A percentile compares a stretch with the other conserved stretches of the same genome.
Evolutionary conservation across 208 protist genomes (phyloP).

Genomic region (Acanthamoeba triangularis): DNA sequence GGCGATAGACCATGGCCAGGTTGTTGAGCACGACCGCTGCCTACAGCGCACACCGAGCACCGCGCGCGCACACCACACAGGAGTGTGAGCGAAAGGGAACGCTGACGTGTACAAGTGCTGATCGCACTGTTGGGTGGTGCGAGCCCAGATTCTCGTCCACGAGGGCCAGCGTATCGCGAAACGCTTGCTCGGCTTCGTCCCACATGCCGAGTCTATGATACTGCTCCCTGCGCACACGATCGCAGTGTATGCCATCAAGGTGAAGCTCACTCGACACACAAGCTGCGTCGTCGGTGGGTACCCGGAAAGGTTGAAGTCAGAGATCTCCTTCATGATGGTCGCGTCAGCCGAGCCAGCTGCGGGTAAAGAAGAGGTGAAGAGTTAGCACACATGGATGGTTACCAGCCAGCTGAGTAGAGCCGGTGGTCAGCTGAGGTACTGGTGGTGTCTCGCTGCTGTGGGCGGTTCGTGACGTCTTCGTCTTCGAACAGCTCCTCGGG

Average conservation of each 20-base stretch:
- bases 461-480: background rate
- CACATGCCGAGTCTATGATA: slow-evolving; percentile 17
- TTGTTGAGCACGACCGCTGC: background rate
- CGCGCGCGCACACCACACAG: background rate
- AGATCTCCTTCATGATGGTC: slow-evolving; percentile 7
- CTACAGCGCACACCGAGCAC: too few relatives aligned
- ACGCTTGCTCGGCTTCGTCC: background rate
- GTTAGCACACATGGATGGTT: too few relatives aligned
- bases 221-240: background rate
- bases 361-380: too few relatives aligned
- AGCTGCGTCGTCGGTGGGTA: too few relatives aligned
- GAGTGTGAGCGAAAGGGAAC: background rate
- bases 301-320: slow-evolving; percentile 11
- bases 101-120: background rate
- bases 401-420: too few relatives aligned
- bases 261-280: too few relatives aligned
- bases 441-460: background rate
- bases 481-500: slow-evolving; percentile 25
- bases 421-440: too few relatives aligned
- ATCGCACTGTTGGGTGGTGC: background rate
- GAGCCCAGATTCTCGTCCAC: background rate
- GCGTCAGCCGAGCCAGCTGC: background rate
- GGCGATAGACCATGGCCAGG: background rate
- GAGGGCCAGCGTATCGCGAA: background rate
- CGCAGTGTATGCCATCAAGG: too few relatives aligned